phyloP scores from a whole-genome alignment of 2,329 filamentous ascomycete species.

The Colletotrichum tropicicola region DNA sequence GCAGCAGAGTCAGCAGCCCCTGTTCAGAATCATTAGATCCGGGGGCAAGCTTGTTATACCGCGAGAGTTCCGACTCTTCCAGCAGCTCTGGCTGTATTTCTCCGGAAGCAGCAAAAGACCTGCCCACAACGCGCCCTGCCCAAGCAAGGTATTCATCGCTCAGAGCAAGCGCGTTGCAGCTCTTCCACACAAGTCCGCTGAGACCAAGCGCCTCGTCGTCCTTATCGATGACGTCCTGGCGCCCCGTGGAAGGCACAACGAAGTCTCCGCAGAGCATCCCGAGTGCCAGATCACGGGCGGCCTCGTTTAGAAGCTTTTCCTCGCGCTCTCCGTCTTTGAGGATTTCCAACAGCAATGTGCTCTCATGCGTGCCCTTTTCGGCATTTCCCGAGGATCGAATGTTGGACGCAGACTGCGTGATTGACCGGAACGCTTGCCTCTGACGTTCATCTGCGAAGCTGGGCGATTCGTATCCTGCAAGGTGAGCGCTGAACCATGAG shows the following conservation, averaged over 20 bases:
- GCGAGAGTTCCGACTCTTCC: constrained; percentile 64
- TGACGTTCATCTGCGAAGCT: constrained; percentile 58
- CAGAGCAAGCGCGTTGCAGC: constrained; percentile 70
- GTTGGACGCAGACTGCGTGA: constrained; percentile 74
- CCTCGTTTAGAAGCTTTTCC: constrained; percentile 72
- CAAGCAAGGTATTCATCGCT: constrained; percentile 80
- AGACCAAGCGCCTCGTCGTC: constrained; percentile 72
- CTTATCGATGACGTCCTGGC: constrained; percentile 71
- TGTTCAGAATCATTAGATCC: constrained; percentile 67
- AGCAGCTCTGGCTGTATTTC: constrained; percentile 69
- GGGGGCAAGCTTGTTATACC: constrained; percentile 57
- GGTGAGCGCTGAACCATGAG: constrained; percentile 77
- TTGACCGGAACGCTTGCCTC: constrained; percentile 68
- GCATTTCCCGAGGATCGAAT: constrained; percentile 76
- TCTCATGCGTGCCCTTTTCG: constrained; percentile 76
- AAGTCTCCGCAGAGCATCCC: constrained; percentile 81
- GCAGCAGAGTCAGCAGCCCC: constrained; percentile 69
- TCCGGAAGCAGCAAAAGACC: constrained; percentile 82
- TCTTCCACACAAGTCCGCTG: constrained; percentile 78
- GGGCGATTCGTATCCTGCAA: constrained; percentile 69
- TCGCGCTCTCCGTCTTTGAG: constrained; percentile 75
- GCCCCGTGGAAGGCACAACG: constrained; percentile 62
- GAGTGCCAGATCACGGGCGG: constrained; percentile 76
- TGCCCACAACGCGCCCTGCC: constrained; percentile 85
- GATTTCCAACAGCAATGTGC: constrained; percentile 80